These are phyloP conservation scores for Daldinia sp. DNA, from an alignment of 2,329 filamentous ascomycete genomes.

Conservation along the genomic window DNA sequence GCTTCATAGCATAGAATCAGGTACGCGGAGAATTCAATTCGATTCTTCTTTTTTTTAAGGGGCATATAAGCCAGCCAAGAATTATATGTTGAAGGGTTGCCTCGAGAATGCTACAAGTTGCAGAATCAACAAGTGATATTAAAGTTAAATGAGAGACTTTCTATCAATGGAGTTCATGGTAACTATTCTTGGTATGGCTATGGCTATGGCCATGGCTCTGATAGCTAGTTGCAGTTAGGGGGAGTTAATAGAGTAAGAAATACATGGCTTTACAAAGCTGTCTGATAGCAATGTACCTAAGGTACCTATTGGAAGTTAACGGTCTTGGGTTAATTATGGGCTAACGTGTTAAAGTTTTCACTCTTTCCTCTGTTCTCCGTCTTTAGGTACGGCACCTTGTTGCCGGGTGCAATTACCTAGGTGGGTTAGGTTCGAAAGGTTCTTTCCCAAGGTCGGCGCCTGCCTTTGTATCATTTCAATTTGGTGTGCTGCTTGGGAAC, in stretches of 20 bases:
- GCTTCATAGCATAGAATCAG: constrained; percentile 7
- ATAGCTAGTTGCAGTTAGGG: constrained; percentile 1
- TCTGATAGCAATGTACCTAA: background rate
- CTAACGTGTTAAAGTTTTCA: background rate
- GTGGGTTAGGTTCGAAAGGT: background rate
- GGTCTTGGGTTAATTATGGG: background rate
- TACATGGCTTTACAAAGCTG: background rate
- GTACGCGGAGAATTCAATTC: constrained; percentile 11
- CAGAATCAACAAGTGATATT: background rate
- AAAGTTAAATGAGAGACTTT: background rate
- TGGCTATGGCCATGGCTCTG: background rate
- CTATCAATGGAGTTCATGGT: background rate
- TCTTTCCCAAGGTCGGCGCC: background rate
- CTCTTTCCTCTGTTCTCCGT: background rate
- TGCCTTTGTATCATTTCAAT: background rate
- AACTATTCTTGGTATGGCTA: background rate
- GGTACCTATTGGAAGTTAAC: no score
- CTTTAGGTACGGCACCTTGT: background rate
- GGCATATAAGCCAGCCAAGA: background rate
- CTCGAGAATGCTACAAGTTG: background rate
- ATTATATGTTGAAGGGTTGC: background rate
- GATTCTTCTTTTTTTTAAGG: background rate
- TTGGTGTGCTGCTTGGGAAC: background rate
- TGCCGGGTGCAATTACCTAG: background rate
- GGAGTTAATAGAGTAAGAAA: constrained; percentile 2